These are phyloP conservation scores for Speleostelium caveatum DNA, from an alignment of 78 protist genomes.

Conservation along the genomic window DNA sequence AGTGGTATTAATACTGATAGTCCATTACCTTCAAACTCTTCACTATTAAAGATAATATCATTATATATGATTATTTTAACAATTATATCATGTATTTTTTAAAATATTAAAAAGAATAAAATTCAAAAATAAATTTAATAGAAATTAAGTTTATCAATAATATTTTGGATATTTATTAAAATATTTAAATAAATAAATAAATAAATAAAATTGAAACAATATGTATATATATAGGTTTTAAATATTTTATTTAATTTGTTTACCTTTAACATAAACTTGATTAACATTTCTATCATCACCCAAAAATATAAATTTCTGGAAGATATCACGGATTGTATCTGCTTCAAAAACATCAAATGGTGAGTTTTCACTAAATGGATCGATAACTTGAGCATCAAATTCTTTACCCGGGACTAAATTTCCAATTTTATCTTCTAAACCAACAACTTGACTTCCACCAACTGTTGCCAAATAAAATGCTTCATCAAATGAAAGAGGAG, in stretches of 20 bases:
- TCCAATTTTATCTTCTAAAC: constrained; percentile 79
- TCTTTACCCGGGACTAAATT: constrained; percentile 80
- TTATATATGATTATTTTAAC: no score
- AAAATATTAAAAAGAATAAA: no score
- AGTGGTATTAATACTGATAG: no score
- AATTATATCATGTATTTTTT: no score
- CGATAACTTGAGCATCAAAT: constrained; percentile 93
- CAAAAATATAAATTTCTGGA: constrained; percentile 84
- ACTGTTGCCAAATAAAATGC: constrained; percentile 86
- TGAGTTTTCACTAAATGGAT: constrained; percentile 55
- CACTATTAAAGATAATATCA: no score
- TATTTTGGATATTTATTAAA: no score
- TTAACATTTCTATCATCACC: constrained; percentile 93
- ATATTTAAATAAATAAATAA: no score
- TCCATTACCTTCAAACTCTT: no score
- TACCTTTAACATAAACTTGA: constrained; percentile 86
- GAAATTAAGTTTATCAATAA: no score
- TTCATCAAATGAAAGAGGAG: constrained; percentile 56
- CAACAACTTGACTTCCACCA: constrained; percentile 90
- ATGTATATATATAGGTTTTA: no score
- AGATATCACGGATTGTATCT: constrained; percentile 59
- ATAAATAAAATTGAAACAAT: no score
- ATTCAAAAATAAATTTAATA: no score
- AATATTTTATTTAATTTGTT: constrained; percentile 36
- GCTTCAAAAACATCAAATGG: constrained; percentile 83